A percentile compares a stretch with the other conserved stretches of the same genome.
These are phyloP conservation scores for Caloboletus firmus DNA, from an alignment of 1,284 basidiomycete species.

Conservation along the genomic window DNA sequence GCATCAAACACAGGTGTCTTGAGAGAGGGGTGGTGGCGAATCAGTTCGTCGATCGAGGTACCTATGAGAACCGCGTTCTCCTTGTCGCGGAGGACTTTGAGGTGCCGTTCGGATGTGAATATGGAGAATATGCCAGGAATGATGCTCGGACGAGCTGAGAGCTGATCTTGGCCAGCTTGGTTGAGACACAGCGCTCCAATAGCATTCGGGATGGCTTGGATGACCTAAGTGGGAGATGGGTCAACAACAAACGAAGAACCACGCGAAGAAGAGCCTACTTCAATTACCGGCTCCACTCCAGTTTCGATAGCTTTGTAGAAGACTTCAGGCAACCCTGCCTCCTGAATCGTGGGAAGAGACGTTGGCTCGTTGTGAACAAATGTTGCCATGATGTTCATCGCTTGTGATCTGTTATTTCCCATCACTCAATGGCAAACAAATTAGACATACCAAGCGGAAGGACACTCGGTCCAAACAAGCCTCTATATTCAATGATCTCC, in stretches of 20 bases:
- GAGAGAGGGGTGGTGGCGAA: slow-evolving; percentile 91
- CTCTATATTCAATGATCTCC: slow-evolving; percentile 82
- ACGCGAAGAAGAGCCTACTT: slow-evolving; percentile 48
- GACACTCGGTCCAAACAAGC: slow-evolving; percentile 85
- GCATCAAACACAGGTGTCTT: slow-evolving; percentile 80
- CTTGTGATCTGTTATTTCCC: slow-evolving; percentile 40
- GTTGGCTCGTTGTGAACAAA: slow-evolving; percentile 99
- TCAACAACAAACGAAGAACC: slow-evolving; percentile 1
- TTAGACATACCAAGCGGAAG: slow-evolving; percentile 67
- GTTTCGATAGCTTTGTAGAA: slow-evolving; percentile 86
- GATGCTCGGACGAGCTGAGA: slow-evolving; percentile 73
- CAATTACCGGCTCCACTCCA: slow-evolving; percentile 84
- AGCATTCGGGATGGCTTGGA: slow-evolving; percentile 93
- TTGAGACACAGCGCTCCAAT: slow-evolving; percentile 97
- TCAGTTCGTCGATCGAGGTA: slow-evolving; percentile 90
- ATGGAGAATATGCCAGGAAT: slow-evolving; percentile 84
- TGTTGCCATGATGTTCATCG: slow-evolving; percentile 96
- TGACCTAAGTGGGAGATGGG: slow-evolving; percentile 53
- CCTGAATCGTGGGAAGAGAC: slow-evolving; percentile 89
- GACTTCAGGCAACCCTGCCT: slow-evolving; percentile 85
- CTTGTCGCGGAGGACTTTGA: slow-evolving; percentile 88
- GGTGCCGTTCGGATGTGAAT: slow-evolving; percentile 83
- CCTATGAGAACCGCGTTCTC: slow-evolving; percentile 91
- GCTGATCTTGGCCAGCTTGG: slow-evolving; percentile 82
- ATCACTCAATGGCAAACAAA: background rate